Percentiles rank a stretch among this genome's conserved stretches.
These are phyloP conservation scores for Bromus sterilis DNA, from an alignment of 176 grass and related monocot genomes.

Conservation along the genomic window DNA sequence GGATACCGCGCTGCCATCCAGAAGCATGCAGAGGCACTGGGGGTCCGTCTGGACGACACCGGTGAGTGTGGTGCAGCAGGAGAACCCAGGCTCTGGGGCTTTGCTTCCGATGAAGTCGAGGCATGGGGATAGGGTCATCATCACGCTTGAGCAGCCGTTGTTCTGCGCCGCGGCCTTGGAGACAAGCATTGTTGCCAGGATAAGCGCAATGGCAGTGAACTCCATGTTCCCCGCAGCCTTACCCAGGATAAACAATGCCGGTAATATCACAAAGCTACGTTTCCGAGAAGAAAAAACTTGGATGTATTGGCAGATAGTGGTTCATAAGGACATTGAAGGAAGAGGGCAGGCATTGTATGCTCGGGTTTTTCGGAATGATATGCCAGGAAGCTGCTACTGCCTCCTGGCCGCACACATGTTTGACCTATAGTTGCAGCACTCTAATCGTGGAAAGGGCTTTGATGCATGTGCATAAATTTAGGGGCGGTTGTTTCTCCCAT, in stretches of 20 bases:
- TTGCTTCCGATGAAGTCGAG: constrained; percentile 69
- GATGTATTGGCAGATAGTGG: not conserved
- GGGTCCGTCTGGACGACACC: constrained; percentile 56
- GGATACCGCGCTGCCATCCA: constrained; percentile 40
- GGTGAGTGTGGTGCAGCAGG: constrained; percentile 70
- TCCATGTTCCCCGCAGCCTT: not conserved
- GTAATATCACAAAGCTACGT: not conserved
- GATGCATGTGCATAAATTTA: not conserved
- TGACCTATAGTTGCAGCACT: not conserved
- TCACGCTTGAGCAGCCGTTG: constrained; percentile 51
- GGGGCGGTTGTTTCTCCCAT: not conserved
- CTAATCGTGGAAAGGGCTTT: constrained; percentile 22
- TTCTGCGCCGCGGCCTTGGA: constrained; percentile 16
- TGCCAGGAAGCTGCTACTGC: not conserved
- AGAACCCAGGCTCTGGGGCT: constrained; percentile 17
- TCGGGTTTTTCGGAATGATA: not conserved
- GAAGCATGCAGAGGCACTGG: constrained; percentile 64
- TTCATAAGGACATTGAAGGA: not conserved
- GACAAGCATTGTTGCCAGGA: not conserved
- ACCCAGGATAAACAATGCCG: not conserved
- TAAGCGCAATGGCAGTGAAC: not conserved
- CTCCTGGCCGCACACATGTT: constrained; percentile 11
- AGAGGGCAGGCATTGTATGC: not conserved
- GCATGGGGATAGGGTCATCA: constrained; percentile 82
- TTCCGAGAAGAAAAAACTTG: not conserved